phyloP scores from a whole-genome alignment of 1,284 basidiomycete species.

The Ganoderma meredithae region DNA sequence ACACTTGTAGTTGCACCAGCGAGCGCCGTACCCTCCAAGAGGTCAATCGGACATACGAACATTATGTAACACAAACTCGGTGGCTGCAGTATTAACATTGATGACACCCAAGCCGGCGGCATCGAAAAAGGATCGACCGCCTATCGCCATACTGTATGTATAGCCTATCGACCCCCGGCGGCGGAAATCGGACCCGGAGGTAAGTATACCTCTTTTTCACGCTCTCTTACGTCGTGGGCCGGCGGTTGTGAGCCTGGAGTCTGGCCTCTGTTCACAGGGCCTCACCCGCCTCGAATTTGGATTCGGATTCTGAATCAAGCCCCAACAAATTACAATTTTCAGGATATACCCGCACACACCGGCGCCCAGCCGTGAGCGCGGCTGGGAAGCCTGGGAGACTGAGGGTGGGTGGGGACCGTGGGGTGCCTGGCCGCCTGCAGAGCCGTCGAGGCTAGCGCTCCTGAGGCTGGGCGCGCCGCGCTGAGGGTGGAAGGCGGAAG shows the following conservation, averaged over 20 bases:
- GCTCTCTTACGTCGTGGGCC: not conserved
- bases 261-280: too few species aligned
- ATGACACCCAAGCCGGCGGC: not conserved
- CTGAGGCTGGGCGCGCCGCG: conserved; percentile 3
- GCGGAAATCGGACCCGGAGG: not conserved
- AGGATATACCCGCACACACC: not conserved
- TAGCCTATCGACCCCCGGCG: not conserved
- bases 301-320: not conserved
- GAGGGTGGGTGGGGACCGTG: too few species aligned
- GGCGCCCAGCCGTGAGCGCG: not conserved
- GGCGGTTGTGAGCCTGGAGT: not conserved
- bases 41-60: not conserved
- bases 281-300: too few species aligned
- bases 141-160: too few species aligned
- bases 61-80: not conserved
- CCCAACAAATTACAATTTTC: not conserved
- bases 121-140: not conserved
- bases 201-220: too few species aligned
- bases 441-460: not conserved
- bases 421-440: not conserved
- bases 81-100: too few species aligned
- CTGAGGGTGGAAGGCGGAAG: not conserved
- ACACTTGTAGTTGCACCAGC: too few species aligned
- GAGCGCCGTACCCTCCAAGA: not conserved
- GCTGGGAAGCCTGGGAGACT: too few species aligned